Base-by-base conservation (phyloP, 2,329 filamentous ascomycete genomes). In the Xylariaceae sp. region DNA sequence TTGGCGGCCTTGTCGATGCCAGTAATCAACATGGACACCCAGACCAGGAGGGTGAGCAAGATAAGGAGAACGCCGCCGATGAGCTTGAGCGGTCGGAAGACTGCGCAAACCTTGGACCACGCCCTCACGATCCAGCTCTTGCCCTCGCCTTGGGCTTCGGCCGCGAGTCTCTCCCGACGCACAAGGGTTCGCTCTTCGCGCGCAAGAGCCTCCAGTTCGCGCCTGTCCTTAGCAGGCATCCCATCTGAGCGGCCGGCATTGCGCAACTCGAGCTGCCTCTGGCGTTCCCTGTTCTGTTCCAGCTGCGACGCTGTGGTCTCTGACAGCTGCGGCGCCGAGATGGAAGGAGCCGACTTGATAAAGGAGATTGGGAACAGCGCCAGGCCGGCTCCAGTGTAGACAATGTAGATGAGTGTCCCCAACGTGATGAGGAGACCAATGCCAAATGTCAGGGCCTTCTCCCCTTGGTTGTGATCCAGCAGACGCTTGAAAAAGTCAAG, bases 1-100 rank as follows among this genome's bases (percentile, higher is more conserved):
- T 96, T 95, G 59, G 83, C 89, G 22, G 88, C 86, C 65, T 96
- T 96, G 72, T 98, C 92, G 52, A 96, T 88, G 46, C 80, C 83
- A 0, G 90, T 96, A 55, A 96, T 83, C 47, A 96, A 73, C 87
- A 98, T 96, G 10, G 86, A 94, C 7, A 82, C 73, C 73, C 87
- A 94, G 46, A 93, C 72, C 26, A 94, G 46, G 11, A 94, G 60
- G 1, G 85, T 72, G 15, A 94, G 56, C 2, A 87, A 45, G 19
- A 95, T 70, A 3, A 96, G 64, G 0, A 94, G 47, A 31, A 95
- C 67, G 11, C 92, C 92, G 2, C 86, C 83, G 11, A 96, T 59
- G 26, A 96, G 75, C 64, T 94, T 94, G 49, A 98, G 65, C 1
- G 92, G 92, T 6, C 89, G 77, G 59, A 96, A 83, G 23, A 94